phyloP scores from a whole-genome alignment of 169 alveolate species.

The Eimeria necatrix region DNA sequence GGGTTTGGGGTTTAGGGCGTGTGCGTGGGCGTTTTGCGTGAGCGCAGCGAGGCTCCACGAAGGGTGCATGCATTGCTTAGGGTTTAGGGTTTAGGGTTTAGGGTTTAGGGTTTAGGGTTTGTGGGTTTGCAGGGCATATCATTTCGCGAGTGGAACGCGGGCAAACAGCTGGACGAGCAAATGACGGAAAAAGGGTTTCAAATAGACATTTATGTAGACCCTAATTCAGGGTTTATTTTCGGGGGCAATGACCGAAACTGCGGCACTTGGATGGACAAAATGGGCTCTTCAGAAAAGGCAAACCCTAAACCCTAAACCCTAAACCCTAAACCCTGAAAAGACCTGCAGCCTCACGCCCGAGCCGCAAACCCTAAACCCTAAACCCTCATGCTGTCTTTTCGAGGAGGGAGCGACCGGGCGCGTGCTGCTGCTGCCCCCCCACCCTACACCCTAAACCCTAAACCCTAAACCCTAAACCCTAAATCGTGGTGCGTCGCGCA shows the following conservation, averaged over 20 bases:
- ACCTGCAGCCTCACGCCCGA: not conserved
- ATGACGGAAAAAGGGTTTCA: slow-evolving; percentile 97
- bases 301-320: slow-evolving; percentile 85
- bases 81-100: not conserved
- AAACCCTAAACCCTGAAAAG: not conserved
- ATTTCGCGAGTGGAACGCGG: slow-evolving; percentile 98
- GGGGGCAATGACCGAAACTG: slow-evolving; percentile 97
- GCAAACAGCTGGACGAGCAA: slow-evolving; percentile 90
- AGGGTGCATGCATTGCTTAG: not conserved
- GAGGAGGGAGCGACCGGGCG: not conserved
- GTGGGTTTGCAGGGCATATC: slow-evolving; percentile 87
- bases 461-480: too few species aligned
- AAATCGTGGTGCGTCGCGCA: too few species aligned
- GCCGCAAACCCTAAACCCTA: too few species aligned
- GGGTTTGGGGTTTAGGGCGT: not conserved
- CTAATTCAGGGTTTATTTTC: slow-evolving; percentile 86
- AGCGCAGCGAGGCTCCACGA: not conserved
- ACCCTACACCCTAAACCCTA: too few species aligned
- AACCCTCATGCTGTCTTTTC: not conserved
- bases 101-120: not conserved
- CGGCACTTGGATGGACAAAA: slow-evolving; percentile 99
- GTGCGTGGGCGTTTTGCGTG: not conserved
- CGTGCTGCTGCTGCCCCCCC: too few species aligned
- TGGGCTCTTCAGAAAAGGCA: slow-evolving; percentile 95
- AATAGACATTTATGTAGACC: slow-evolving; percentile 89